Evolutionary conservation across 768 basidiomycete genomes (phyloP).

Genomic region (Russula lepida): DNA sequence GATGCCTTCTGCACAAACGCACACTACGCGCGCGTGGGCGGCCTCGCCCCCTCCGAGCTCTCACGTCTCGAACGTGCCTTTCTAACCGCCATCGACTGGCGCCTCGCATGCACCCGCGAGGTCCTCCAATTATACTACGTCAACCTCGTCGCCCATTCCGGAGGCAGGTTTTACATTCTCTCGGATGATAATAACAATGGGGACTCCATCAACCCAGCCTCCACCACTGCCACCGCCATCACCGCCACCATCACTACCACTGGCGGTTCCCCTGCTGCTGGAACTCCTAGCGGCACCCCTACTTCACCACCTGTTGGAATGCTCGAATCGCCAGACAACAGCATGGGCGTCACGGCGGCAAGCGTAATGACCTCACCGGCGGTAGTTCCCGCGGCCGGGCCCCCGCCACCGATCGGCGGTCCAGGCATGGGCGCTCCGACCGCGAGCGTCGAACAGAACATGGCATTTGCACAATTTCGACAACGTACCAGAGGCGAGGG

Average conservation of each 20-base stretch:
- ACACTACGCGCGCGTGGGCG: slow-evolving; percentile 94
- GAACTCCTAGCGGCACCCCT: slow-evolving; percentile 21
- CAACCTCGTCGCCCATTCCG: slow-evolving; percentile 81
- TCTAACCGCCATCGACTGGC: slow-evolving; percentile 86
- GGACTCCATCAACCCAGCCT: slow-evolving; percentile 37
- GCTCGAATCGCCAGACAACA: slow-evolving; percentile 37
- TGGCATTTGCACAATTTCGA: slow-evolving; percentile 65
- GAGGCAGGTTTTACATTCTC: slow-evolving; percentile 44
- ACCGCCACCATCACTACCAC: neutral
- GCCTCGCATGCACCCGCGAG: slow-evolving; percentile 87
- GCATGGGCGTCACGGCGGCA: slow-evolving; percentile 25
- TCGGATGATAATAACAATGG: slow-evolving; percentile 32
- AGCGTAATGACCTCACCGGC: slow-evolving; percentile 31
- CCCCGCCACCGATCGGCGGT: slow-evolving; percentile 30
- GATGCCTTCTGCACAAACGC: slow-evolving; percentile 94
- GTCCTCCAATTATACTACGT: slow-evolving; percentile 90
- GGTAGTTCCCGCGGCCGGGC: slow-evolving; percentile 32
- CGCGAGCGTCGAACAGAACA: slow-evolving; percentile 74
- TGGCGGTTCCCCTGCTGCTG: too few species aligned
- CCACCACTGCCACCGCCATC: neutral
- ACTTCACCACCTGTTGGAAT: neutral
- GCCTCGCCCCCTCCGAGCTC: slow-evolving; percentile 84
- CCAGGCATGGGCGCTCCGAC: slow-evolving; percentile 32
- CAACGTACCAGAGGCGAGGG: slow-evolving; percentile 14
- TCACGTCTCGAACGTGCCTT: slow-evolving; percentile 95